A percentile compares a stretch with the other conserved stretches of the same genome.
These are phyloP conservation scores for Epichloe glyceriae DNA, from an alignment of 2,329 filamentous ascomycete species.

Conservation along the genomic window DNA sequence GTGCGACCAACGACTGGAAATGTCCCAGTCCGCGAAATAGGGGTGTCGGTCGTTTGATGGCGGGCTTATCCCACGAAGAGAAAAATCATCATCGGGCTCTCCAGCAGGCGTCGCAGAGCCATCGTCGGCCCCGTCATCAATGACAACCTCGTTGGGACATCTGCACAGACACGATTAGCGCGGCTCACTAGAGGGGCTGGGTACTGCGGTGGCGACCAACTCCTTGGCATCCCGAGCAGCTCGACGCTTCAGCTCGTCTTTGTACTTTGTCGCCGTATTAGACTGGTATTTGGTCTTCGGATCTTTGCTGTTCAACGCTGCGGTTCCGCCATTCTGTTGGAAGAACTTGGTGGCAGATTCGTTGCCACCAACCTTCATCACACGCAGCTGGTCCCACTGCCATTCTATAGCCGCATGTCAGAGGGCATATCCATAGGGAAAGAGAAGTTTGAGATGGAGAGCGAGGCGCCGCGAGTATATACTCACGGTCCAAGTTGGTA, in stretches of 20 bases:
- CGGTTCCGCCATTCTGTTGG: conserved; percentile 87
- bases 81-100: conserved; percentile 94
- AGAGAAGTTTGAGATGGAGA: no score
- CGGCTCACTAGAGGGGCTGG: not conserved
- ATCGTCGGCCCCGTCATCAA: conserved; percentile 62
- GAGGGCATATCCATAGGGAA: not conserved
- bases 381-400: conserved; percentile 96
- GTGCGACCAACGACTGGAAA: conserved; percentile 71
- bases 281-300: conserved; percentile 94
- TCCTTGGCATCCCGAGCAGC: conserved; percentile 73
- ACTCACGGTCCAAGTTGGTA: conserved; percentile 93
- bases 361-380: conserved; percentile 98
- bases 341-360: conserved; percentile 98
- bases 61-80: conserved; percentile 95
- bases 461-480: not conserved
- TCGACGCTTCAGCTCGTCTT: conserved; percentile 84
- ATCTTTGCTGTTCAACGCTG: conserved; percentile 91
- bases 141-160: conserved; percentile 72
- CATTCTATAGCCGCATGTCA: conserved; percentile 45
- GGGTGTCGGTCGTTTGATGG: conserved; percentile 95
- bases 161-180: conserved; percentile 31
- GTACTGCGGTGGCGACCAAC: conserved; percentile 35
- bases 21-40: conserved; percentile 77
- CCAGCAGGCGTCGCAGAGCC: conserved; percentile 64
- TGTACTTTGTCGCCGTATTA: conserved; percentile 89